Percentiles rank a stretch among this genome's conserved stretches.
phyloP scores from a whole-genome alignment of 148 eudicot genomes.

The Nepenthes gracilis region DNA sequence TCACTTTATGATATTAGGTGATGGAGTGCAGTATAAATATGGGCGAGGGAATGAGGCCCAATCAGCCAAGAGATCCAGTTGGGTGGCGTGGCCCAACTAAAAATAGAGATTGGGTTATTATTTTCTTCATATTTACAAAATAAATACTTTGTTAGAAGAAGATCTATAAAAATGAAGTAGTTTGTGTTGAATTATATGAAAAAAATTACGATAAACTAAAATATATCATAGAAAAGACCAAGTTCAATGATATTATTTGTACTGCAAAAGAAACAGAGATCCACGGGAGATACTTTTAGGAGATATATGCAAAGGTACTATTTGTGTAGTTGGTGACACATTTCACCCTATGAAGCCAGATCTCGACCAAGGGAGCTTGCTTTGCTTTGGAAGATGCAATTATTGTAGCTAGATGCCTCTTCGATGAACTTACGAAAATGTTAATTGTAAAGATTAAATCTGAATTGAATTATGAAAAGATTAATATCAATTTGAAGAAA shows the following conservation, averaged over 20 bases:
- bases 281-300: slow-evolving; percentile 15
- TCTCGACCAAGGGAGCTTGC: slow-evolving; percentile 12
- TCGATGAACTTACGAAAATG: no score
- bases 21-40: no score
- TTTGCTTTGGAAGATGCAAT: slow-evolving; percentile 12
- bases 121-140: not conserved
- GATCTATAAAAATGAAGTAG: slow-evolving; percentile 3
- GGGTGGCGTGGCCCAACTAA: no score
- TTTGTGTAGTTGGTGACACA: slow-evolving; percentile 11
- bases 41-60: no score
- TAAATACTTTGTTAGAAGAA: not conserved
- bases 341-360: slow-evolving; percentile 17
- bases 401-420: not conserved
- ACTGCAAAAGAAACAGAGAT: slow-evolving; percentile 1
- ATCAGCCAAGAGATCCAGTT: no score
- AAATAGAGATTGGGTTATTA: no score
- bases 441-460: no score
- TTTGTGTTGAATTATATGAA: not conserved
- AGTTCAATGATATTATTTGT: not conserved
- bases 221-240: slow-evolving; percentile 3
- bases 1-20: no score
- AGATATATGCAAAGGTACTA: slow-evolving; percentile 1
- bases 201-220: not conserved
- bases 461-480: no score
- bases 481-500: no score